phyloP scores from a whole-genome alignment of 495 filamentous ascomycete species.

The Tricharina praecox region DNA sequence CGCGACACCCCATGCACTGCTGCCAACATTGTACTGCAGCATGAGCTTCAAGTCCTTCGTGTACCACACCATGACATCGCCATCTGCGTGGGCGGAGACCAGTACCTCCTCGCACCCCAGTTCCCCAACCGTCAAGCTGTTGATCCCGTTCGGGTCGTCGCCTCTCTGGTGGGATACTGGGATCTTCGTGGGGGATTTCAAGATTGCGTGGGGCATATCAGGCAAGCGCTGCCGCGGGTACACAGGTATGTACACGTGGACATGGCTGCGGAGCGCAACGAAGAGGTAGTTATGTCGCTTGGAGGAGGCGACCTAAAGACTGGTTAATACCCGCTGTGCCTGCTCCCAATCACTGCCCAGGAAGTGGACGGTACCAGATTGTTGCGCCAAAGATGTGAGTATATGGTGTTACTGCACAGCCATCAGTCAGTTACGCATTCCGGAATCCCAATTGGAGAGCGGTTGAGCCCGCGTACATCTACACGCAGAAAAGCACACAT shows the following conservation, averaged over 20 bases:
- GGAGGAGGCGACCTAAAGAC: constrained; percentile 21
- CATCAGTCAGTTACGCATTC: background rate
- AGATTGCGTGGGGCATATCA: constrained; percentile 41
- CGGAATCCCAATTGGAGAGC: background rate
- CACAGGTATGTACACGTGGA: constrained; percentile 57
- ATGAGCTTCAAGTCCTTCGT: constrained; percentile 32
- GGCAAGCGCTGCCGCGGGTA: constrained; percentile 50
- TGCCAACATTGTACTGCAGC: constrained; percentile 41
- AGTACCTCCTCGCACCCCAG: constrained; percentile 69
- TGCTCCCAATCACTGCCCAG: background rate
- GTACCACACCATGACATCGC: constrained; percentile 71
- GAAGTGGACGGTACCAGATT: background rate
- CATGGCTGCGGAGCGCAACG: constrained; percentile 49
- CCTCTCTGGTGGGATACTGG: constrained; percentile 36
- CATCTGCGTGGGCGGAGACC: constrained; percentile 64
- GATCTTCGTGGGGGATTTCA: constrained; percentile 43
- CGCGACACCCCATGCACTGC: constrained; percentile 78
- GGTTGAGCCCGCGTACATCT: background rate
- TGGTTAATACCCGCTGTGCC: background rate
- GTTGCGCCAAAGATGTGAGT: background rate
- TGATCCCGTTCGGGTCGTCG: constrained; percentile 53
- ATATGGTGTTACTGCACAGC: background rate
- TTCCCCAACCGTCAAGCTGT: constrained; percentile 59
- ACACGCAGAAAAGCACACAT: background rate
- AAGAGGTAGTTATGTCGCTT: constrained; percentile 34